Conservation (phyloP, 495 filamentous ascomycete genomes). For the Xylaria bambusicola region DNA sequence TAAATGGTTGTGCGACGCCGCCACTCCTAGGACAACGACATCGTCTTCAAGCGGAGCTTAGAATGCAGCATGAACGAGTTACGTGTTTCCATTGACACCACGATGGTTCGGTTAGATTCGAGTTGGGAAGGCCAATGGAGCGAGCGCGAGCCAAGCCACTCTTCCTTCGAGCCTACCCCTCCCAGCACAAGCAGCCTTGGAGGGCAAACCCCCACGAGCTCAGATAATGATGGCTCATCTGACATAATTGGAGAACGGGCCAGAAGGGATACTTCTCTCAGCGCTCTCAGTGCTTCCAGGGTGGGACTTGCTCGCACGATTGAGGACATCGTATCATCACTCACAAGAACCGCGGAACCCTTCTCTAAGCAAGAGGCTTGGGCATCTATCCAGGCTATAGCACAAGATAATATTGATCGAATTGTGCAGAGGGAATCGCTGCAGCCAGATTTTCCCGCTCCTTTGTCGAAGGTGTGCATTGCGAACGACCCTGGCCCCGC, state of each 20-base stretch:
- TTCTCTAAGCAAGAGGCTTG: neutral
- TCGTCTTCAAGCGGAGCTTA: neutral
- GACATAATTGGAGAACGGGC: neutral
- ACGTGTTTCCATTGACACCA: neutral
- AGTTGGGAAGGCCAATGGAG: neutral
- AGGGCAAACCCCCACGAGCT: conserved; percentile 1
- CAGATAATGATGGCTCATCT: neutral
- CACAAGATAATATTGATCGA: neutral
- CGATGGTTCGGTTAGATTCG: neutral
- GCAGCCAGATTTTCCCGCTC: too few species aligned
- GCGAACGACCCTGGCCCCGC: neutral
- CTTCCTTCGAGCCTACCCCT: conserved; percentile 2
- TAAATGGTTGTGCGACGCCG: neutral
- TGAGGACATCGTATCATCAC: neutral
- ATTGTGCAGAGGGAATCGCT: neutral
- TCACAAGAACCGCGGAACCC: neutral
- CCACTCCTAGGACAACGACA: neutral
- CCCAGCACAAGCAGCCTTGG: conserved; percentile 6
- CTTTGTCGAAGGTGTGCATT: conserved; percentile 1
- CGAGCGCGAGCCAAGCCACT: neutral
- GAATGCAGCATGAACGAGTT: neutral
- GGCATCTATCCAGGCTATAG: conserved; percentile 3
- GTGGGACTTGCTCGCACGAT: neutral
- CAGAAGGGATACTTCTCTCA: neutral
- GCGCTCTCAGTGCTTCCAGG: neutral